phyloP scores from a whole-genome alignment of 2,329 filamentous ascomycete genomes.

The Pseudogymnoascus sp. region DNA sequence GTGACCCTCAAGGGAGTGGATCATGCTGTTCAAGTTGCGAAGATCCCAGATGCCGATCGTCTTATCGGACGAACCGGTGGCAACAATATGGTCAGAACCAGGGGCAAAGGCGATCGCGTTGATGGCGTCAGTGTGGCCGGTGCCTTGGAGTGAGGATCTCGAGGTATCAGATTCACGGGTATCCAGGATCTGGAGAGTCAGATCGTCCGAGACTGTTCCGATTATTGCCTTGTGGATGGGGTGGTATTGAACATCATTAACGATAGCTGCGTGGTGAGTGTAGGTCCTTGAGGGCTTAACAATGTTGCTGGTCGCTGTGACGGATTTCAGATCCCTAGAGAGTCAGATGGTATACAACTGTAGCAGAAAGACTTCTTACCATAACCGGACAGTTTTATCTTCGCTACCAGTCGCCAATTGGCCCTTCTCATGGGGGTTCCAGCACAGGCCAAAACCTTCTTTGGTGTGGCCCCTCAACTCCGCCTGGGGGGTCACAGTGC shows the following conservation, averaged over 20 bases:
- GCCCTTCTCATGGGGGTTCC: conserved; percentile 79
- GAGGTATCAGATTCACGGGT: conserved; percentile 60
- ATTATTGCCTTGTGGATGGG: conserved; percentile 78
- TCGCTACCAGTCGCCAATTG: conserved; percentile 84
- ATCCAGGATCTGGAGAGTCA: conserved; percentile 88
- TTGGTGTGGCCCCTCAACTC: conserved; percentile 75
- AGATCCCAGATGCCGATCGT: conserved; percentile 94
- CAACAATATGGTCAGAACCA: conserved; percentile 78
- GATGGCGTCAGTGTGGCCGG: conserved; percentile 84
- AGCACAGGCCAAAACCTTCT: conserved; percentile 88
- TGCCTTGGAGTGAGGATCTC: conserved; percentile 60
- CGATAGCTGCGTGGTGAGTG: conserved; percentile 80
- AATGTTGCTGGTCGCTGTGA: conserved; percentile 59
- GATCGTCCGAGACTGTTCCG: conserved; percentile 89
- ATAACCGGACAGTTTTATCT: conserved; percentile 83
- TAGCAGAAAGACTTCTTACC: conserved; percentile 44
- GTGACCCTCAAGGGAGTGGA: conserved; percentile 86
- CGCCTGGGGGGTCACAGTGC: conserved; percentile 71
- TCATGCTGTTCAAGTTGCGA: conserved; percentile 78
- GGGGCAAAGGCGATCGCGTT: conserved; percentile 96
- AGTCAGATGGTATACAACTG: conserved; percentile 11
- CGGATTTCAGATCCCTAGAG: conserved; percentile 68
- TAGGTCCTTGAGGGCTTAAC: conserved; percentile 68
- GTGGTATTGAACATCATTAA: conserved; percentile 96
- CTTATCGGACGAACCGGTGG: conserved; percentile 91